These are phyloP conservation scores for Physcomitrium patens DNA, from an alignment of 225 moss, liverwort and hornwort genomes.

Conservation along the genomic window DNA sequence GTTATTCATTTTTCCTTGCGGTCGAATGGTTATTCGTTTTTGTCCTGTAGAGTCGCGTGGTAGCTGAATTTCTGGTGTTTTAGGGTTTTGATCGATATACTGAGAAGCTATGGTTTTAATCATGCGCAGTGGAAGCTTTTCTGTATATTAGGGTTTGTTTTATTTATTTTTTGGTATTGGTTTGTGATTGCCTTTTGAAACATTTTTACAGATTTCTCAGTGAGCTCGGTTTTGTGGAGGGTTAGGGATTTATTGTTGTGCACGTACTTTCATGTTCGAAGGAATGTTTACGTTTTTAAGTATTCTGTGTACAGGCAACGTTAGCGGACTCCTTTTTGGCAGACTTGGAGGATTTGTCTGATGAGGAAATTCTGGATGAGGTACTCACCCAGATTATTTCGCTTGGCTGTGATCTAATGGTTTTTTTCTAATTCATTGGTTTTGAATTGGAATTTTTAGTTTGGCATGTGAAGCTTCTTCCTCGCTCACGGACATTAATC, in stretches of 20 bases:
- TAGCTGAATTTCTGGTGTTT: neutral
- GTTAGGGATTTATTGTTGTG: conserved; percentile 29
- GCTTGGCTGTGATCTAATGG: neutral
- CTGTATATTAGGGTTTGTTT: conserved; percentile 1
- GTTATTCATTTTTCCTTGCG: too few relatives aligned
- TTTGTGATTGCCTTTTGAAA: too few relatives aligned
- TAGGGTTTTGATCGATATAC: neutral
- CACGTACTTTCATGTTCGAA: neutral
- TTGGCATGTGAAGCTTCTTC: neutral
- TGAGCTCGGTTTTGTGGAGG: neutral
- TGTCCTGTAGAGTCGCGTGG: neutral
- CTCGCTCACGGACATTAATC: neutral
- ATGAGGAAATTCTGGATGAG: conserved; percentile 78
- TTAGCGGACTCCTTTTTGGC: conserved; percentile 95
- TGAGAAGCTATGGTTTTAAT: neutral
- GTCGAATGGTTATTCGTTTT: neutral
- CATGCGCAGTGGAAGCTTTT: neutral
- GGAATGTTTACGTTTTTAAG: neutral
- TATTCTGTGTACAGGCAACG: conserved; percentile 61
- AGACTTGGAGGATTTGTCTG: conserved; percentile 92
- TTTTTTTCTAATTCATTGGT: neutral
- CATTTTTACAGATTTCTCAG: too few relatives aligned
- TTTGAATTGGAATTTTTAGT: neutral
- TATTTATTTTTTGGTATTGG: neutral
- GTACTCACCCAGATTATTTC: conserved; percentile 33